Base-by-base conservation (phyloP, 2,329 filamentous ascomycete species). In the Cyphellophora europaea region DNA sequence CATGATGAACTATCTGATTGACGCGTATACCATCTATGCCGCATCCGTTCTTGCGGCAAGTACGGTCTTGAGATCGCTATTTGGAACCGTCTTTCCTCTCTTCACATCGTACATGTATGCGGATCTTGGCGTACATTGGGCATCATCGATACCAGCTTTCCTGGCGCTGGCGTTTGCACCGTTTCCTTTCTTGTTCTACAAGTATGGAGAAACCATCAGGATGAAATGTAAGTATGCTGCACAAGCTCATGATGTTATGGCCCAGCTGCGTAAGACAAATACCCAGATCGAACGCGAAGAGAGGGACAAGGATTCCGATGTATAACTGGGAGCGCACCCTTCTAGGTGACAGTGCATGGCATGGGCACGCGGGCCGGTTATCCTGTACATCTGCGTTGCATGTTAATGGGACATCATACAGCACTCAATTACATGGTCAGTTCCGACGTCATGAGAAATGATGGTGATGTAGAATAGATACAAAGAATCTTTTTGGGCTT, bases 121-220 rank as follows among this genome's bases (percentile, higher is more conserved):
- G 3, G 49, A 54, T 13, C 50, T 69, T 15, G 64, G 65, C 5
- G 63, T 67, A 12, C 61, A 66, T 39, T 69, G 65, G 66, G 66
- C 64, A 5, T 60, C 58, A 6, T 59, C 55, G 15, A 49, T 69
- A 13, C 63, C 63, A 0, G 66, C 57, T 0, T 67, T 69, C 46
- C 39, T 69, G 21, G 63, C 64, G 1, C 43, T 67, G 11, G 56
- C 55, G 3, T 64, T 61, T 23, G 52, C 63, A 5, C 62, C 62
- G 1, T 62, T 65, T 37, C 61, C 61, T 3, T 63, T 64, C 49
- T 41, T 65, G 16, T 58, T 65, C 36, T 63, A 64, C 49, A 59
- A 58, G 41, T 61, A 62, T 40, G 62, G 61, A 13, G 40, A 52
- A 6, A 34, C 40, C 3, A 59, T 65, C 35, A 54, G 62, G n/a